phyloP scores from a whole-genome alignment of 441 rosid genomes.

The Corymbia citriodora region DNA sequence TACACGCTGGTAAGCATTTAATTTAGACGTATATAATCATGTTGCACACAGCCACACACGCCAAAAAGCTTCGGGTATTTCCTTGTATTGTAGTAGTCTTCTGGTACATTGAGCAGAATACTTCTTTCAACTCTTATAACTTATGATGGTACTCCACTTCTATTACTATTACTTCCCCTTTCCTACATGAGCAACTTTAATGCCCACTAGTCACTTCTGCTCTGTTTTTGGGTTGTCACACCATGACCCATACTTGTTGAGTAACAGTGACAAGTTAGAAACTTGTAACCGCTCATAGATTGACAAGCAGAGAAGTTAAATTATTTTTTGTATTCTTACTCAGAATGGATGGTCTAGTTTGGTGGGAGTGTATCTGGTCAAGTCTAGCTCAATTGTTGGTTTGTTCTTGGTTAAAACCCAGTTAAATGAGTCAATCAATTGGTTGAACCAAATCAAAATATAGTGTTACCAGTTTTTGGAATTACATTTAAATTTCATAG shows the following conservation, averaged over 20 bases:
- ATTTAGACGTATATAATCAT: neutral
- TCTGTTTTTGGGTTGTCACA: neutral
- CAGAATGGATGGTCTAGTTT: neutral
- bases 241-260: neutral
- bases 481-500: neutral
- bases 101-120: neutral
- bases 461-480: neutral
- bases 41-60: neutral
- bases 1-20: constrained; percentile 42
- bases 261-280: neutral
- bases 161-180: neutral
- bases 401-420: neutral
- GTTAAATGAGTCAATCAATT: neutral
- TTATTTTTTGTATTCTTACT: neutral
- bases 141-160: neutral
- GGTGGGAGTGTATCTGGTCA: neutral
- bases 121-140: neutral
- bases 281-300: neutral
- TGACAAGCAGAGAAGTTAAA: neutral
- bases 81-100: neutral
- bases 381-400: neutral
- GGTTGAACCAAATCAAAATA: neutral
- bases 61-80: neutral
- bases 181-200: neutral
- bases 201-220: neutral